phyloP scores from a whole-genome alignment of 2,329 filamentous ascomycete genomes.

The Colletotrichum scovillei region DNA sequence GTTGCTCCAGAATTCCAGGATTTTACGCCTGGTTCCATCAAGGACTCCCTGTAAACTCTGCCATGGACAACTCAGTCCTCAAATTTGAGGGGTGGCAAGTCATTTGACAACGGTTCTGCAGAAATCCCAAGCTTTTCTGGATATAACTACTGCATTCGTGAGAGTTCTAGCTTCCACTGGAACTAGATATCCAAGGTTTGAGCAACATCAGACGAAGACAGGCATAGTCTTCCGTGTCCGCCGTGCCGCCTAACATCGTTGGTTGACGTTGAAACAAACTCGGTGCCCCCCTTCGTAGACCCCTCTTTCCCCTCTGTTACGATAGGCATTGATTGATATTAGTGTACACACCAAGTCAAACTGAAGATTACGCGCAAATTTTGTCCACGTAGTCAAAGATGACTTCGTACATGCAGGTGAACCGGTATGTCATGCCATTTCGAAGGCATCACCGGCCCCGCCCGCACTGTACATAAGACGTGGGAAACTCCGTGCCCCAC shows the following conservation, averaged over 20 bases:
- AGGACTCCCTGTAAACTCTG: background rate
- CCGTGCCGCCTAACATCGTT: background rate
- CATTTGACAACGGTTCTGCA: background rate
- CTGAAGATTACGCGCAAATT: background rate
- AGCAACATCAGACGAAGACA: background rate
- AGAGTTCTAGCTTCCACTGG: background rate
- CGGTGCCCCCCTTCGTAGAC: background rate
- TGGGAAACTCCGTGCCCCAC: constrained; percentile 8
- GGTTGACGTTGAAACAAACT: constrained; percentile 29
- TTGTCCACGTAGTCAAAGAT: background rate
- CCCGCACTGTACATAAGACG: background rate
- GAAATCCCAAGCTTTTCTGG: background rate
- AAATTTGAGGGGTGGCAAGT: background rate
- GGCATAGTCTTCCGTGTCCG: background rate
- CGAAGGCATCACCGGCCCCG: background rate
- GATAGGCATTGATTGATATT: background rate
- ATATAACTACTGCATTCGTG: too few relatives aligned
- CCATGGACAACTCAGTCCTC: background rate
- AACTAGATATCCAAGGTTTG: background rate
- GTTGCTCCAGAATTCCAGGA: too few relatives aligned
- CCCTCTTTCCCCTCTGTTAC: background rate
- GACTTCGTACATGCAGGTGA: background rate
- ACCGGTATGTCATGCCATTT: background rate
- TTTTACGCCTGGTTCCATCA: too few relatives aligned
- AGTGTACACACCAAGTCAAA: too few relatives aligned